A percentile compares a stretch with the other conserved stretches of the same genome.
phyloP scores from a whole-genome alignment of 2,329 filamentous ascomycete genomes.

The Metarhizium humberi region DNA sequence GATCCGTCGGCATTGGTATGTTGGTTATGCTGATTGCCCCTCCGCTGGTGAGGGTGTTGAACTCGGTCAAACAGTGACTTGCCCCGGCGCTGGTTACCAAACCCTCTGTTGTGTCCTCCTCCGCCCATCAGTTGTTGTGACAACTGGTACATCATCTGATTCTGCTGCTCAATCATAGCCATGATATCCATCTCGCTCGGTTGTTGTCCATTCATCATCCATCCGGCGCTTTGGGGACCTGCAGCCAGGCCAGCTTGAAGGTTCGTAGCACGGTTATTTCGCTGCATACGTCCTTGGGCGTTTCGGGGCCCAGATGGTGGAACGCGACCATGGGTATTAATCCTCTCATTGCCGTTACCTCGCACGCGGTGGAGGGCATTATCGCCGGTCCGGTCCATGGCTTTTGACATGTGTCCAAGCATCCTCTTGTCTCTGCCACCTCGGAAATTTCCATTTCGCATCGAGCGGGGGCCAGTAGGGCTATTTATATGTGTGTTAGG shows the following conservation, averaged over 20 bases:
- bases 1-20: slow-evolving; percentile 23
- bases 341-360: slow-evolving; percentile 64
- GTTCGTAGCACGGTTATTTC: slow-evolving; percentile 33
- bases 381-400: slow-evolving; percentile 70
- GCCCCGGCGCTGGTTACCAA: slow-evolving; percentile 29
- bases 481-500: slow-evolving; percentile 33
- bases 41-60: slow-evolving; percentile 39
- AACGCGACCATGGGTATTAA: slow-evolving; percentile 67
- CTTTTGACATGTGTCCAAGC: slow-evolving; percentile 75
- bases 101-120: slow-evolving; percentile 24
- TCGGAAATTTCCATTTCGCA: slow-evolving; percentile 62
- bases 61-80: slow-evolving; percentile 70
- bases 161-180: slow-evolving; percentile 82
- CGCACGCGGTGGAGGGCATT: slow-evolving; percentile 73
- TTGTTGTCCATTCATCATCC: slow-evolving; percentile 38
- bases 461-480: slow-evolving; percentile 88
- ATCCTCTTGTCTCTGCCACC: slow-evolving; percentile 68
- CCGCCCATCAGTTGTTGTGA: slow-evolving; percentile 53
- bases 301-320: slow-evolving; percentile 64
- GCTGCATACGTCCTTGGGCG: slow-evolving; percentile 38
- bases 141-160: slow-evolving; percentile 74
- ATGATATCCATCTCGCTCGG: slow-evolving; percentile 47
- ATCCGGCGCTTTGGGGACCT: slow-evolving; percentile 27
- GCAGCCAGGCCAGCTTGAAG: slow-evolving; percentile 40
- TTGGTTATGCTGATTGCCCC: slow-evolving; percentile 30